A percentile compares a stretch with the other conserved stretches of the same genome.
phyloP scores from a whole-genome alignment of 305 asterid species.

The Fraxinus sp. region DNA sequence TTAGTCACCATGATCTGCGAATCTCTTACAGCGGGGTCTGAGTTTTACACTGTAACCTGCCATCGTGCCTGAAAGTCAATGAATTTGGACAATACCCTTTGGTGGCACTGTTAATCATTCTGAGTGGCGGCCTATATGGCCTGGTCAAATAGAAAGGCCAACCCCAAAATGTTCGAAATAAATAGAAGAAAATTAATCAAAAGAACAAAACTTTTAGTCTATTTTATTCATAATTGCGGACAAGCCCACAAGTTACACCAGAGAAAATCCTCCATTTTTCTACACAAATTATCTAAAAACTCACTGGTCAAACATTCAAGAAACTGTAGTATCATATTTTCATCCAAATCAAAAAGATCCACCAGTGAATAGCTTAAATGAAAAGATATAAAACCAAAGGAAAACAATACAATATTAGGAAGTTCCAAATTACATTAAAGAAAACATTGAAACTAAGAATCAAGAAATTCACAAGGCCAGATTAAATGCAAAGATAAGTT shows the following conservation, averaged over 20 bases:
- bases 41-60: slow-evolving; percentile 8
- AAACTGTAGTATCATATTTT: background rate
- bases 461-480: background rate
- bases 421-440: background rate
- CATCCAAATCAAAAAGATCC: background rate
- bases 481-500: background rate
- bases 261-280: background rate
- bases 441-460: background rate
- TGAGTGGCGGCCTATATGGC: background rate
- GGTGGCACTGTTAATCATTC: background rate
- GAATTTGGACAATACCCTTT: background rate
- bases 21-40: background rate
- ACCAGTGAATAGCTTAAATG: background rate
- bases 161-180: background rate
- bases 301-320: background rate
- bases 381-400: background rate
- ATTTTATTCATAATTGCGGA: background rate
- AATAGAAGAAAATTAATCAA: background rate
- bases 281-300: background rate
- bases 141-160: background rate
- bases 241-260: background rate
- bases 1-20: background rate
- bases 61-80: background rate
- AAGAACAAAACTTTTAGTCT: background rate
- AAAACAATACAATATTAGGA: background rate